phyloP scores from a whole-genome alignment of 2,329 filamentous ascomycete species.

The Seiridium cupressi region DNA sequence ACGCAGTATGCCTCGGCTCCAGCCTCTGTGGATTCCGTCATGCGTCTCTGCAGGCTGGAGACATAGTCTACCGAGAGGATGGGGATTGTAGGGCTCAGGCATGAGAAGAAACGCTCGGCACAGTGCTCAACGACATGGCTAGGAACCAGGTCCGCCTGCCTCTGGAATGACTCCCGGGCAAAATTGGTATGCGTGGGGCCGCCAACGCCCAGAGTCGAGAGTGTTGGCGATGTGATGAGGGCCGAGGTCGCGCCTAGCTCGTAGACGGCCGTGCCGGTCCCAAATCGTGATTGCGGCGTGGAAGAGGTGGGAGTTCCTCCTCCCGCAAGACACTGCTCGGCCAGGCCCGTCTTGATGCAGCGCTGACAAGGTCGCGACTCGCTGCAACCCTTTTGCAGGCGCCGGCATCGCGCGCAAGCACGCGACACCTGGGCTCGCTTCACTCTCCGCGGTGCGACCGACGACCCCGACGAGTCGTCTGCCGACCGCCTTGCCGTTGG shows the following conservation, averaged over 20 bases:
- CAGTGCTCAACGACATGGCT: slow-evolving; percentile 34
- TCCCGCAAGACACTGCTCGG: slow-evolving; percentile 31
- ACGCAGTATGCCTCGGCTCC: slow-evolving; percentile 33
- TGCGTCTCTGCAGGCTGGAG: slow-evolving; percentile 22
- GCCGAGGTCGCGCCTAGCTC: slow-evolving; percentile 5
- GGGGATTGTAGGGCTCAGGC: slow-evolving; percentile 40
- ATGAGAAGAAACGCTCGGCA: slow-evolving; percentile 36
- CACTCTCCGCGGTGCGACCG: slow-evolving; percentile 7
- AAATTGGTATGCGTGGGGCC: slow-evolving; percentile 19
- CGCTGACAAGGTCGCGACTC: slow-evolving; percentile 41
- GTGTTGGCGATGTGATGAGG: slow-evolving; percentile 10
- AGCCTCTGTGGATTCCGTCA: slow-evolving; percentile 20
- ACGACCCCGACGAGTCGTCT: neutral
- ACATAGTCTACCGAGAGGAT: slow-evolving; percentile 38
- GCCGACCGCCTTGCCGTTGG: neutral
- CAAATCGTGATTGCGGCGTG: slow-evolving; percentile 5
- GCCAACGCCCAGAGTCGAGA: slow-evolving; percentile 16
- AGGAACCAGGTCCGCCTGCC: slow-evolving; percentile 32
- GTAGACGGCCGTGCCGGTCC: slow-evolving; percentile 5
- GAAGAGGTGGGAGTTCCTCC: slow-evolving; percentile 7
- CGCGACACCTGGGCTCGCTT: slow-evolving; percentile 41
- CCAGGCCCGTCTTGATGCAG: slow-evolving; percentile 40
- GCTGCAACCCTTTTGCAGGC: slow-evolving; percentile 41
- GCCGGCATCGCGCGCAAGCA: slow-evolving; percentile 41
- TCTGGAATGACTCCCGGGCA: slow-evolving; percentile 23